Percentiles rank a stretch among this genome's conserved stretches.
Evolutionary conservation across 2,329 filamentous ascomycete genomes (phyloP).

Genomic region (Aphanocladium album): DNA sequence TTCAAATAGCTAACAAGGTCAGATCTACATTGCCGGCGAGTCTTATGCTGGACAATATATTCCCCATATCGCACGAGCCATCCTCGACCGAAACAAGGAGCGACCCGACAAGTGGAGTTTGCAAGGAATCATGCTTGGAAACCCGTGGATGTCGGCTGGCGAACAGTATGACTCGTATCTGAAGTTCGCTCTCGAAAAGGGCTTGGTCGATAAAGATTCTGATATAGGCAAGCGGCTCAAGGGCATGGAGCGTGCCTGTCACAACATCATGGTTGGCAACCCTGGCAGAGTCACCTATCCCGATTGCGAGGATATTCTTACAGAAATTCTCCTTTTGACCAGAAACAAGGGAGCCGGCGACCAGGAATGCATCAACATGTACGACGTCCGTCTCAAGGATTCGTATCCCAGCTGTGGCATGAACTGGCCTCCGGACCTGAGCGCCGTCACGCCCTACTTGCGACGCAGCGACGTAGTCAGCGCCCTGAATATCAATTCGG

Average conservation of each 20-base stretch:
- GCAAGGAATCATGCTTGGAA: slow-evolving; percentile 84
- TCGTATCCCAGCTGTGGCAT: slow-evolving; percentile 81
- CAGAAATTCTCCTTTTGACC: slow-evolving; percentile 64
- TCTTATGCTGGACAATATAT: slow-evolving; percentile 97
- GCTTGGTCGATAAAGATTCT: slow-evolving; percentile 64
- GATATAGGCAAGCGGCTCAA: slow-evolving; percentile 62
- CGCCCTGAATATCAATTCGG: slow-evolving; percentile 76
- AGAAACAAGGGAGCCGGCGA: slow-evolving; percentile 44
- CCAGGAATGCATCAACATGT: slow-evolving; percentile 83
- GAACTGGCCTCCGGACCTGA: slow-evolving; percentile 94
- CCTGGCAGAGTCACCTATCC: slow-evolving; percentile 56
- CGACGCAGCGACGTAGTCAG: slow-evolving; percentile 70
- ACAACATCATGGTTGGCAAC: slow-evolving; percentile 50
- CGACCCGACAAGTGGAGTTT: slow-evolving; percentile 63
- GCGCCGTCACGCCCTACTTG: slow-evolving; percentile 74
- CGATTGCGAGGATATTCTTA: slow-evolving; percentile 73
- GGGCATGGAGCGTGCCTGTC: slow-evolving; percentile 62
- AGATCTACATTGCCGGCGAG: slow-evolving; percentile 94
- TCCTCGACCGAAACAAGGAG: slow-evolving; percentile 80
- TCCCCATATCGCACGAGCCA: slow-evolving; percentile 89
- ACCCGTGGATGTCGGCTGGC: slow-evolving; percentile 89
- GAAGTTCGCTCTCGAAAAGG: slow-evolving; percentile 71
- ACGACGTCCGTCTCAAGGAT: slow-evolving; percentile 85
- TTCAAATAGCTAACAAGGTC: slow-evolving; percentile 18
- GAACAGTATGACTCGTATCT: slow-evolving; percentile 91